A percentile compares a stretch with the other conserved stretches of the same genome.
Conservation (phyloP, 805 yeast species). For the Kregervanrija fluxuum region DNA sequence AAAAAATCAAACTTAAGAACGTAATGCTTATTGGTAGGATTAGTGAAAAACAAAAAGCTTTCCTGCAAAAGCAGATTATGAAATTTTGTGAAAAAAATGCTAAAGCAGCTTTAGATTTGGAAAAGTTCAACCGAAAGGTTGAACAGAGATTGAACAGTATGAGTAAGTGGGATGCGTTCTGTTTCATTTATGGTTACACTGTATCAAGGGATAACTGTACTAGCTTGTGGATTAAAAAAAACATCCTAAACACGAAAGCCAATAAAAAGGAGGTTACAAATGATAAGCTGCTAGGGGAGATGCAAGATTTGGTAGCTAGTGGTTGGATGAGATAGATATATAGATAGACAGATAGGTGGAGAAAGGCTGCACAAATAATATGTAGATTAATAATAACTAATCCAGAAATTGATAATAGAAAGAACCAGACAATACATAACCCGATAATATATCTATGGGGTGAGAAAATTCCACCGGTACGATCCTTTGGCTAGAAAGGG, state of each 20-base stretch:
- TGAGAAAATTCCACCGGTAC: background rate
- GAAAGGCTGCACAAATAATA: no score
- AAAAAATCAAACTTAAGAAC: conserved; percentile 1
- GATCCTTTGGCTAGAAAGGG: background rate
- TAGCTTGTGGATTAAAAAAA: conserved; percentile 20
- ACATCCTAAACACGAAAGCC: conserved; percentile 19
- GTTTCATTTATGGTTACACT: conserved; percentile 25
- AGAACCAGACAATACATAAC: background rate
- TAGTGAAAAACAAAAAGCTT: conserved; percentile 19
- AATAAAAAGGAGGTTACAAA: conserved; percentile 8
- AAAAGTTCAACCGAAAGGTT: conserved; percentile 12
- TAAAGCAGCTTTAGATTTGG: conserved; percentile 16
- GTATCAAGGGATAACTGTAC: conserved; percentile 22
- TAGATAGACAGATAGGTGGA: background rate
- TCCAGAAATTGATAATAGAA: no score
- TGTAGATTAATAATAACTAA: background rate
- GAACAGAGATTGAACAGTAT: conserved; percentile 11
- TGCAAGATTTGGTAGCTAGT: background rate
- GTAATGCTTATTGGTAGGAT: conserved; percentile 3
- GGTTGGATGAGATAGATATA: conserved; percentile 7
- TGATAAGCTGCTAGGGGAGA: conserved; percentile 1
- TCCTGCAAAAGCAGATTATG: conserved; percentile 10
- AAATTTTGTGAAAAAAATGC: conserved; percentile 14
- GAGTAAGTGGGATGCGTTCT: conserved; percentile 22
- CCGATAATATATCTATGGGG: background rate